Percentiles rank a stretch among this genome's conserved stretches.
phyloP scores from a whole-genome alignment of 2,329 filamentous ascomycete species.

The Rutstroemia sp. region DNA sequence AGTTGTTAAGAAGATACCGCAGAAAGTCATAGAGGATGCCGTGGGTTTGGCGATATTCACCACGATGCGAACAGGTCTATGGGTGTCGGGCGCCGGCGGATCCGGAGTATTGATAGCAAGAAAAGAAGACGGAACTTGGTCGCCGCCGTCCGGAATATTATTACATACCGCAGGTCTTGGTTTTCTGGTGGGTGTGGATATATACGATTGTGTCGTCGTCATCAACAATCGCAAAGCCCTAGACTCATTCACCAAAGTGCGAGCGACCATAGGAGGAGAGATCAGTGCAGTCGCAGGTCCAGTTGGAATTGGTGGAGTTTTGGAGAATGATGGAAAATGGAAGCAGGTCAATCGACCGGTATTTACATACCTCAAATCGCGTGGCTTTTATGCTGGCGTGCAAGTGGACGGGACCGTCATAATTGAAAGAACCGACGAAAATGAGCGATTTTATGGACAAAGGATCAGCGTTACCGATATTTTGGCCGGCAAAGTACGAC shows the following conservation, averaged over 20 bases:
- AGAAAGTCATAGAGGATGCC: constrained; percentile 78
- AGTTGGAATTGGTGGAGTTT: constrained; percentile 45
- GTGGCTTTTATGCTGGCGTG: constrained; percentile 81
- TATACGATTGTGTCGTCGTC: constrained; percentile 90
- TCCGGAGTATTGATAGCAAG: constrained; percentile 81
- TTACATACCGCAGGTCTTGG: constrained; percentile 83
- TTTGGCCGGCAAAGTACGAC: constrained; percentile 32
- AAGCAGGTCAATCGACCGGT: constrained; percentile 59
- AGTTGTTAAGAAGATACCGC: constrained; percentile 70
- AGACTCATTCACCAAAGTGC: constrained; percentile 72
- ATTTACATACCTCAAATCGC: constrained; percentile 82
- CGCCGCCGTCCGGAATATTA: constrained; percentile 82
- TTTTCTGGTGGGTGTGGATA: constrained; percentile 85
- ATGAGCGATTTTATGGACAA: constrained; percentile 76
- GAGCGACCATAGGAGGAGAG: constrained; percentile 75
- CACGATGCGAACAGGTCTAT: constrained; percentile 87
- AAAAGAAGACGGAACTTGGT: constrained; percentile 80
- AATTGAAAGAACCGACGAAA: constrained; percentile 81
- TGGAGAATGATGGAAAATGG: constrained; percentile 29
- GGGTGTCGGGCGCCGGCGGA: constrained; percentile 85
- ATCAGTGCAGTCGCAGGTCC: constrained; percentile 71
- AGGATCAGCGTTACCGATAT: constrained; percentile 55
- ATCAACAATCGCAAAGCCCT: constrained; percentile 81
- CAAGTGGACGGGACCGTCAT: constrained; percentile 83
- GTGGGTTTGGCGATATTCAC: constrained; percentile 91